Conservation (phyloP, 176 grass and related monocot species). For the Triticum timopheevii region DNA sequence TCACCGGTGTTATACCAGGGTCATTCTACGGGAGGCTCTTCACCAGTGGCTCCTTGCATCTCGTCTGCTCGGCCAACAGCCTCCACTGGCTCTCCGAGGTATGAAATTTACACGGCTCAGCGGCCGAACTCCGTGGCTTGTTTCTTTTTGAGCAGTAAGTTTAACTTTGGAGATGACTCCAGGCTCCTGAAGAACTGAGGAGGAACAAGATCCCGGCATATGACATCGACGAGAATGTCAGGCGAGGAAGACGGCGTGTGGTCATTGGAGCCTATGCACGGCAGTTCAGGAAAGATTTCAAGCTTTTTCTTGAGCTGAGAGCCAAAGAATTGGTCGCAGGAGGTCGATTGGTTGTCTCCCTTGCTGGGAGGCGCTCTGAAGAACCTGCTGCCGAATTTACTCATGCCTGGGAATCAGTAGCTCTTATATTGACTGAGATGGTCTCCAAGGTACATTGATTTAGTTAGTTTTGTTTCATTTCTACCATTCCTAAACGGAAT, state of each 20-base stretch:
- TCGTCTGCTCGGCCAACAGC: slow-evolving; percentile 9
- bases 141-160: not conserved
- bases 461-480: not conserved
- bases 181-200: slow-evolving; percentile 32
- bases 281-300: slow-evolving; percentile 37
- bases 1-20: slow-evolving; percentile 30
- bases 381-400: not conserved
- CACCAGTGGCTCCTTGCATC: slow-evolving; percentile 14
- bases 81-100: slow-evolving; percentile 34
- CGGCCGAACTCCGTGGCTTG: not conserved
- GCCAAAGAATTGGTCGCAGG: slow-evolving; percentile 4
- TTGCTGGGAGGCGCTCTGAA: not conserved
- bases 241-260: not conserved
- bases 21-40: slow-evolving; percentile 35
- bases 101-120: not conserved
- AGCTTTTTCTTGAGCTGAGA: not conserved
- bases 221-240: not conserved
- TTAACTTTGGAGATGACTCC: not conserved
- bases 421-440: slow-evolving; percentile 16
- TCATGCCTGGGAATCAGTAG: not conserved
- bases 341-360: slow-evolving; percentile 18
- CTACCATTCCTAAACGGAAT: not conserved
- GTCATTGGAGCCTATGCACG: slow-evolving; percentile 4
- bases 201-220: slow-evolving; percentile 1
- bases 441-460: not conserved